A percentile compares a stretch with the other conserved stretches of the same genome.
phyloP scores from a whole-genome alignment of 257 asterid genomes.

The Solanum rostratum region DNA sequence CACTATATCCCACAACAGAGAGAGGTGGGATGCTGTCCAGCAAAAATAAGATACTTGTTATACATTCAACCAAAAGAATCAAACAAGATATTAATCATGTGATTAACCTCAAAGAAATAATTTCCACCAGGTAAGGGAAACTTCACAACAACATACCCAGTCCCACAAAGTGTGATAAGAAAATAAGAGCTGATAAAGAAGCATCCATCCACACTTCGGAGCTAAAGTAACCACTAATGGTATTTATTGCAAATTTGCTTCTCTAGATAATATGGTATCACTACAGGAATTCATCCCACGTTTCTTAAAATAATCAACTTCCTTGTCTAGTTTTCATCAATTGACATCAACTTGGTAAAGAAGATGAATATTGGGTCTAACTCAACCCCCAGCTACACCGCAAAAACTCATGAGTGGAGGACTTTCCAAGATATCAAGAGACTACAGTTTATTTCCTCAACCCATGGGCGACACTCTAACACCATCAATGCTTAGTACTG shows the following conservation, averaged over 20 bases:
- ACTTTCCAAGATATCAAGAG: neutral
- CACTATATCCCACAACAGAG: conserved; percentile 84
- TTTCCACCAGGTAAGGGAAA: neutral
- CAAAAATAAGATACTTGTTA: conserved; percentile 4
- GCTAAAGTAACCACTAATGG: neutral
- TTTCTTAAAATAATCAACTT: neutral
- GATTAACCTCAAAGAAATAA: neutral
- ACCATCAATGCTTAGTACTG: neutral
- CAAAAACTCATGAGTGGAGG: neutral
- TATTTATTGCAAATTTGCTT: neutral
- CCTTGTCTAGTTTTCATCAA: neutral
- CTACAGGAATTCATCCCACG: neutral
- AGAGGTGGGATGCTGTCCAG: conserved; percentile 92
- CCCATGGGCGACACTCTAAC: neutral
- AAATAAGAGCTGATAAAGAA: neutral
- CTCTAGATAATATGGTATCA: neutral
- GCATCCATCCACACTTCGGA: neutral
- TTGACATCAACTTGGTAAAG: neutral
- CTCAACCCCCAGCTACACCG: neutral
- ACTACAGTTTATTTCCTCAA: neutral
- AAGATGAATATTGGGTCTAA: neutral
- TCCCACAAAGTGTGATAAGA: neutral
- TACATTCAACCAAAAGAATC: neutral
- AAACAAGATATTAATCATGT: neutral
- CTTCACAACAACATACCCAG: neutral